phyloP scores from a whole-genome alignment of 2,329 filamentous ascomycete genomes.

The Trichoderma hamatum region DNA sequence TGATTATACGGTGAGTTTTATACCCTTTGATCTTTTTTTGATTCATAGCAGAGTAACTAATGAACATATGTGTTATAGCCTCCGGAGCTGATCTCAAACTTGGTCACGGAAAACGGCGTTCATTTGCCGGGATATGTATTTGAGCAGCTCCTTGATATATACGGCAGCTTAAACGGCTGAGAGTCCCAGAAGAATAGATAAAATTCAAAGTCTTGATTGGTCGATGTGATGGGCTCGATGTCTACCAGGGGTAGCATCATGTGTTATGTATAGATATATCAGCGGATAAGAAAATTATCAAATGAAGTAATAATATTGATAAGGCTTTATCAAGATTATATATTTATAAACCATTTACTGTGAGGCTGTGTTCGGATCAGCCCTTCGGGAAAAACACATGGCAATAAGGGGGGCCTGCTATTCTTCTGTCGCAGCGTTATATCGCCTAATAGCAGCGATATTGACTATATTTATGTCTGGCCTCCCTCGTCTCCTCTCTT shows the following conservation, averaged over 20 bases:
- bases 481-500: background rate
- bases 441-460: background rate
- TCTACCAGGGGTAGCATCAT: background rate
- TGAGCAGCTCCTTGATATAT: slow-evolving; percentile 70
- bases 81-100: slow-evolving; percentile 68
- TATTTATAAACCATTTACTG: background rate
- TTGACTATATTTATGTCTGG: background rate
- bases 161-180: slow-evolving; percentile 48
- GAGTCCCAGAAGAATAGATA: background rate
- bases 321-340: background rate
- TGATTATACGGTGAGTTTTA: slow-evolving; percentile 65
- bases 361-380: background rate
- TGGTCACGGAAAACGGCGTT: slow-evolving; percentile 76
- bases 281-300: background rate
- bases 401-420: background rate
- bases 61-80: slow-evolving; percentile 48
- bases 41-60: slow-evolving; percentile 21
- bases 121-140: slow-evolving; percentile 71
- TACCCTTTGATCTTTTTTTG: background rate
- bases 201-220: background rate
- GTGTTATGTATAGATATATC: background rate
- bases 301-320: background rate
- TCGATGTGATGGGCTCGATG: background rate
- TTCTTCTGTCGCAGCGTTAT: background rate
- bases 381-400: background rate